phyloP scores from a whole-genome alignment of 768 basidiomycete genomes.

The Filobasidium floriforme region DNA sequence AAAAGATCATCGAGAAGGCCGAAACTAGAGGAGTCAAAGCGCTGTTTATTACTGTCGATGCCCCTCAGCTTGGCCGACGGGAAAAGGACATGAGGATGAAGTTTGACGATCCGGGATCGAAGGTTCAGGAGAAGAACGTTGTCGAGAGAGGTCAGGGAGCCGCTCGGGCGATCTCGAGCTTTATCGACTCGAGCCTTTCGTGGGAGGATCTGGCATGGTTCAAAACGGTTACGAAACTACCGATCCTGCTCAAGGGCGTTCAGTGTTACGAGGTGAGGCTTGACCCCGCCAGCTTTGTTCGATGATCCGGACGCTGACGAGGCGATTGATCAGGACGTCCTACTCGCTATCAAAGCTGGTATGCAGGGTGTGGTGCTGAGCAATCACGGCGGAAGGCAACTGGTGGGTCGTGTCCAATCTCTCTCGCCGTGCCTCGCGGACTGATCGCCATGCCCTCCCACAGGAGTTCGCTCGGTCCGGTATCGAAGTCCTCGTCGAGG shows the following conservation, averaged over 20 bases:
- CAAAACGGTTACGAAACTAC: constrained; percentile 74
- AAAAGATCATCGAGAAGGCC: constrained; percentile 79
- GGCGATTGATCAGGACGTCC: constrained; percentile 55
- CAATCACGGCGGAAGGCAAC: constrained; percentile 73
- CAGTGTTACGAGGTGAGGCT: constrained; percentile 65
- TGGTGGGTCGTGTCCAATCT: constrained; percentile 31
- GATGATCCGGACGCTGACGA: too few relatives aligned
- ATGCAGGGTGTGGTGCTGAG: constrained; percentile 45
- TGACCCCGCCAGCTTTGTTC: too few relatives aligned
- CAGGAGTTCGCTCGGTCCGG: constrained; percentile 62
- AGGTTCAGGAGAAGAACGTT: constrained; percentile 45
- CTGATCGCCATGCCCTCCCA: constrained; percentile 1
- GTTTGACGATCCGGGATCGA: constrained; percentile 68
- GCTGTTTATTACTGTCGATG: constrained; percentile 95
- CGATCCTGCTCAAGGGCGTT: constrained; percentile 81
- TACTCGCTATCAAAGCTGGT: constrained; percentile 62
- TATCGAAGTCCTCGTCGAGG: constrained; percentile 80
- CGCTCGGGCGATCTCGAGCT: constrained; percentile 87
- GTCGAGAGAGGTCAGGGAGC: constrained; percentile 84
- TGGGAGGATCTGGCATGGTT: constrained; percentile 79
- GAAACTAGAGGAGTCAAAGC: constrained; percentile 84
- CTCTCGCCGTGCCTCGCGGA: background rate
- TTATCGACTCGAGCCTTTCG: constrained; percentile 82
- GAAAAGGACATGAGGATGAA: constrained; percentile 86
- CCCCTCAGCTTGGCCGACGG: constrained; percentile 85